Base-by-base conservation (phyloP, 1,284 basidiomycete species). In the Trichosporon faecale region DNA sequence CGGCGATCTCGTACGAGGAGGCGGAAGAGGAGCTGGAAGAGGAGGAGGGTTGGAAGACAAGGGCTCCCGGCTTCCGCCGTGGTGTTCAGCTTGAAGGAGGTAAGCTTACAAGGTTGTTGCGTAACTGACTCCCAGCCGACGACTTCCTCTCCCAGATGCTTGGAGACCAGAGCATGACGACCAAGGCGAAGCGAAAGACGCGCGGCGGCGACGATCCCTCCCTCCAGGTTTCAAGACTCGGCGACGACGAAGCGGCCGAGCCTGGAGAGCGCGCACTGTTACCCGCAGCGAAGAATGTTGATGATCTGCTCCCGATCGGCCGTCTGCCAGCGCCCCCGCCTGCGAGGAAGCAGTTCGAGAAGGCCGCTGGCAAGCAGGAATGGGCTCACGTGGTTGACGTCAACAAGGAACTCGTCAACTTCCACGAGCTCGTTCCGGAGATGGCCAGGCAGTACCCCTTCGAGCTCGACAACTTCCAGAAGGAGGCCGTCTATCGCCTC, bases 361-460 rank as follows among this genome's bases (percentile, higher is more conserved):
- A 78, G 68, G 74, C 78, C 64, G 79, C 88, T 2, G 87, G 89
- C 70, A 97, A 96, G 83, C 90, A 93, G 67, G 94, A 98, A 75
- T 99, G 97, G 97, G 97, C 96, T 1, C 97, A 98, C 85, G 91
- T 95, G 21, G 91, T 99, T 16, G 93, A 99, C 80, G 89, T 98
- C 74, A 94, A 93, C 78, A 91, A 92, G 77, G 91, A 93, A 44
- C 89, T 98, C 79, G 85, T 87, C 29, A 98, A 98, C 79, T 85
- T 85, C 74, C 72, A 83, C 46, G 83, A 85, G 72, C 80, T 85
- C 6, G 84, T 85, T 2, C 83, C 84, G 0, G 83, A 85, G 66
- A 83, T 83, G 82, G 84, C 84, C 0, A 75, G 80, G 67, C 74
- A 92, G 90, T 92, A 91, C 81, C 91, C 91, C 9, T 94, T 94